Conservation (phyloP, 805 yeast species). For the Diddensiella transvaalensis region DNA sequence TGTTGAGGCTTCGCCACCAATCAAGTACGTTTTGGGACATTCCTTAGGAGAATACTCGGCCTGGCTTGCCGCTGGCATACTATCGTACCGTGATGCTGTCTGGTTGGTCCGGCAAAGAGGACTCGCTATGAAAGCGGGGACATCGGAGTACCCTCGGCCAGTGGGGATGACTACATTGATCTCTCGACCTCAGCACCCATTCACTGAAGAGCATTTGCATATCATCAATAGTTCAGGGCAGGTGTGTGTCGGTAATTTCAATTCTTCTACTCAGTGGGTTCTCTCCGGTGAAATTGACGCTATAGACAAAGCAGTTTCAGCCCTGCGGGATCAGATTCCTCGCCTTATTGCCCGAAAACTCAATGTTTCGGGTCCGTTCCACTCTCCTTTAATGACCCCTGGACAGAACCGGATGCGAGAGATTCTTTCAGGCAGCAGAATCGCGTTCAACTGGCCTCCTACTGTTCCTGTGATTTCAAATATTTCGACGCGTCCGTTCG, state of each 20-base stretch:
- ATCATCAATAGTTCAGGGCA: constrained; percentile 13
- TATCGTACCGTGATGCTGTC: constrained; percentile 38
- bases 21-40: constrained; percentile 41
- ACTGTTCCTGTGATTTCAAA: constrained; percentile 29
- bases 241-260: constrained; percentile 45
- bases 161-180: constrained; percentile 18
- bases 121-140: constrained; percentile 41
- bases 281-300: constrained; percentile 40
- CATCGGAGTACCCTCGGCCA: background rate
- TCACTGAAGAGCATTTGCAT: constrained; percentile 2
- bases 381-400: constrained; percentile 37
- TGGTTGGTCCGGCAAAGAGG: constrained; percentile 45
- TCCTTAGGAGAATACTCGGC: constrained; percentile 53
- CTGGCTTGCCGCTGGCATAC: constrained; percentile 36
- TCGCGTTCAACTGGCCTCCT: constrained; percentile 26
- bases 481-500: constrained; percentile 32
- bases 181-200: background rate
- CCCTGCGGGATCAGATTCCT: constrained; percentile 6
- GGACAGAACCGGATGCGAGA: constrained; percentile 37
- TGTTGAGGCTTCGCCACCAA: constrained; percentile 19
- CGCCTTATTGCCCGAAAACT: constrained; percentile 13
- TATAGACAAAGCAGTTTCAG: constrained; percentile 29
- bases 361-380: constrained; percentile 49
- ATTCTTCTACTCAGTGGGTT: constrained; percentile 42
- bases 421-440: constrained; percentile 19